A percentile compares a stretch with the other conserved stretches of the same genome.
These are phyloP conservation scores for Eucalyptus rudis DNA, from an alignment of 345 rosid species.

Conservation along the genomic window DNA sequence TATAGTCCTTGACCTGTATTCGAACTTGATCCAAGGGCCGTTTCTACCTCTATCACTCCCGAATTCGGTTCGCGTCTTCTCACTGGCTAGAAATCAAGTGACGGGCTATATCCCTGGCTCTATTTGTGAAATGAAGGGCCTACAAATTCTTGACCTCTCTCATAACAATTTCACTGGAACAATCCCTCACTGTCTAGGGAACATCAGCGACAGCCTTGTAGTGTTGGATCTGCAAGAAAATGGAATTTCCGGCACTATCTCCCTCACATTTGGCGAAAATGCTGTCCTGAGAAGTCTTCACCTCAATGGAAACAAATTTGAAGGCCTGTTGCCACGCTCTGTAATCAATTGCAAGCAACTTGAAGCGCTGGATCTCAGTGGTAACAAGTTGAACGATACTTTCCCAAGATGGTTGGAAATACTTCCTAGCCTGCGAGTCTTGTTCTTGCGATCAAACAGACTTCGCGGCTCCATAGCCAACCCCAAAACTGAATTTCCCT, in stretches of 20 bases:
- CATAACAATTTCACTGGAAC: background rate
- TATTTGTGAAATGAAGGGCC: background rate
- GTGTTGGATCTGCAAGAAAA: too few species aligned
- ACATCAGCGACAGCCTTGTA: too few species aligned
- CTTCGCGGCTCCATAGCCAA: background rate
- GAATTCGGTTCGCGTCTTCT: background rate
- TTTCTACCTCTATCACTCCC: background rate
- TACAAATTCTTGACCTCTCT: background rate
- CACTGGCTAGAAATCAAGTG: background rate
- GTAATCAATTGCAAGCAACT: too few species aligned
- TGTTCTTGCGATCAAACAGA: background rate
- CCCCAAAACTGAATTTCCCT: background rate
- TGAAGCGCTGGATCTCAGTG: too few species aligned
- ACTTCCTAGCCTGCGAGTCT: background rate
- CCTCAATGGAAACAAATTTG: too few species aligned
- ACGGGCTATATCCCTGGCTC: background rate
- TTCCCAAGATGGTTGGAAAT: background rate
- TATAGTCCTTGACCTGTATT: background rate
- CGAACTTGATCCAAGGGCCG: background rate
- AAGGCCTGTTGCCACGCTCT: too few species aligned
- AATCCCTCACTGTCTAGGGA: background rate
- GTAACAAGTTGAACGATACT: too few species aligned
- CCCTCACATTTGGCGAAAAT: too few species aligned
- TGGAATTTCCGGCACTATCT: too few species aligned
- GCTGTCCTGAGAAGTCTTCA: too few species aligned